These are phyloP conservation scores for Saccharomycopsis javanensis DNA, from an alignment of 805 yeast genomes.

Conservation along the genomic window DNA sequence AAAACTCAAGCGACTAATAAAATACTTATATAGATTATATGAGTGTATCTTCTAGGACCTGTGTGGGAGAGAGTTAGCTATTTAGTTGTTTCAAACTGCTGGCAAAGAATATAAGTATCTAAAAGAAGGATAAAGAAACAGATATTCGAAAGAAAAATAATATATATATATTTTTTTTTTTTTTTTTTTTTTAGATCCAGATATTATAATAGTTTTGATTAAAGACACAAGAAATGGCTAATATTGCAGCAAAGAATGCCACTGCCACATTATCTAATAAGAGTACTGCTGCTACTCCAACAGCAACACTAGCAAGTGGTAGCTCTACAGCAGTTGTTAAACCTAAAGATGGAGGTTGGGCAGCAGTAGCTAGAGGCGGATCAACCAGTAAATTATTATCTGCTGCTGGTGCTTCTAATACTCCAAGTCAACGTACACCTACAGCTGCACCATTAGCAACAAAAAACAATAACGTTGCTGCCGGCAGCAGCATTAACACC, in stretches of 20 bases:
- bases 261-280: neutral
- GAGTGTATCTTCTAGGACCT: neutral
- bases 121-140: too few species aligned
- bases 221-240: too few species aligned
- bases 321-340: neutral
- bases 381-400: neutral
- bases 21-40: neutral
- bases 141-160: too few species aligned
- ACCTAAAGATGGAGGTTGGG: constrained; percentile 11
- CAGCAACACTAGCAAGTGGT: neutral
- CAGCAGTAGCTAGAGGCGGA: constrained; percentile 8
- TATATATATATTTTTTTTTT: too few species aligned
- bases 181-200: too few species aligned
- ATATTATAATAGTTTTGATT: too few species aligned
- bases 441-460: neutral
- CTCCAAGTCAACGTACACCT: neutral
- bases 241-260: neutral
- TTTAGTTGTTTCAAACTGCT: neutral
- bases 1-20: neutral
- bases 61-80: neutral
- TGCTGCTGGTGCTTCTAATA: neutral
- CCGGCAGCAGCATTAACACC: neutral
- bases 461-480: neutral
- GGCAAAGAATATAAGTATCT: neutral
- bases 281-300: neutral